These are phyloP conservation scores for Diaporthe citri DNA, from an alignment of 2,329 filamentous ascomycete genomes.

Conservation along the genomic window DNA sequence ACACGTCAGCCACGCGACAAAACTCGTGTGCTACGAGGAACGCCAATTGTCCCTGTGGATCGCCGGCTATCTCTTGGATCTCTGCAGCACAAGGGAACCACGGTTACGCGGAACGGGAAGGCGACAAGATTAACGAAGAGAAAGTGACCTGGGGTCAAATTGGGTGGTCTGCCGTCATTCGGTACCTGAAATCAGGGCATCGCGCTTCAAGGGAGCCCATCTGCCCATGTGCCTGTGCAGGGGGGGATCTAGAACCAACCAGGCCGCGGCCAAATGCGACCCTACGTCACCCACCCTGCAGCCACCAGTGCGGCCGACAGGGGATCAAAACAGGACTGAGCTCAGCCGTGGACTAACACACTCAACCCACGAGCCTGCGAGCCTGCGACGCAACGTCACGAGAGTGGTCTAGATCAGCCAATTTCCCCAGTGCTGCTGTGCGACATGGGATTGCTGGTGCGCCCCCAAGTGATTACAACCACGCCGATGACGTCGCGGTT, in stretches of 20 bases:
- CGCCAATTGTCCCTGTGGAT: slow-evolving; percentile 7
- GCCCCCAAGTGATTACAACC: not conserved
- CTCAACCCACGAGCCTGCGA: slow-evolving; percentile 4
- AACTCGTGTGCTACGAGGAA: not conserved
- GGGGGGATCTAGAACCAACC: slow-evolving; percentile 20
- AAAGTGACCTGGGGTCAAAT: not conserved
- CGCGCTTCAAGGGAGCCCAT: not conserved
- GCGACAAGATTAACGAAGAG: not conserved
- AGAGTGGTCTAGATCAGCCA: slow-evolving; percentile 23
- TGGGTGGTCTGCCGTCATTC: slow-evolving; percentile 30
- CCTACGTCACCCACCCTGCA: slow-evolving; percentile 35
- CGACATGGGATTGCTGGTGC: not conserved
- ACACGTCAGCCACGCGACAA: not conserved
- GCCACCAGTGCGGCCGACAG: slow-evolving; percentile 15
- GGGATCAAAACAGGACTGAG: slow-evolving; percentile 33
- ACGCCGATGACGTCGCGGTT: slow-evolving; percentile 13
- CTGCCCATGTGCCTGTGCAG: not conserved
- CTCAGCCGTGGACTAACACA: slow-evolving; percentile 13
- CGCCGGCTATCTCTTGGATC: slow-evolving; percentile 19
- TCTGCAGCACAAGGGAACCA: not conserved
- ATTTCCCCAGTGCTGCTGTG: slow-evolving; percentile 11
- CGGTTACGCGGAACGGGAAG: not conserved
- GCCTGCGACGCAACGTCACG: slow-evolving; percentile 34
- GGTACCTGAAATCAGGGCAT: slow-evolving; percentile 36
- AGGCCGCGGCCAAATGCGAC: slow-evolving; percentile 8